Conservation (phyloP, 306 rosid species). For the Begonia fuchsioides region DNA sequence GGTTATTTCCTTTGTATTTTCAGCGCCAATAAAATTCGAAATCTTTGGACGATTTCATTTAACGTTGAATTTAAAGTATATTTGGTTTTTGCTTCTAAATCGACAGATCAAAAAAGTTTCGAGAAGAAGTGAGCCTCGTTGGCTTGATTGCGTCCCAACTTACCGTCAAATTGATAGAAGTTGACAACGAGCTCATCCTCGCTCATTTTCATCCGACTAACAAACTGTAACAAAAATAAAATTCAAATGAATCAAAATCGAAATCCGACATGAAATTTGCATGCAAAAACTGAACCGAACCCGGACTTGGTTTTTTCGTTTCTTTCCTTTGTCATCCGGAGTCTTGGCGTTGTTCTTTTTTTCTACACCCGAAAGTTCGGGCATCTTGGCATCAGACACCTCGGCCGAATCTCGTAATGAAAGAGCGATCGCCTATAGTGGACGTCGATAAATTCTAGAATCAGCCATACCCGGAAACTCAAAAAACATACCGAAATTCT, state of each 20-base stretch:
- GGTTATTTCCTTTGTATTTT: neutral
- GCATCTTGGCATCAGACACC: constrained; percentile 16
- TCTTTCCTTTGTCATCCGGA: constrained; percentile 39
- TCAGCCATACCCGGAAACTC: no score
- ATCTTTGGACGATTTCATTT: neutral
- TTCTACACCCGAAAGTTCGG: constrained; percentile 9
- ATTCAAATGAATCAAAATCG: neutral
- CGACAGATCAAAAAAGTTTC: neutral
- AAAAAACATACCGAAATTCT: neutral
- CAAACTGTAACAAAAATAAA: constrained; percentile 27
- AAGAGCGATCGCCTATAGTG: constrained; percentile 65
- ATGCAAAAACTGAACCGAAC: constrained; percentile 21
- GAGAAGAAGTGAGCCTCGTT: neutral
- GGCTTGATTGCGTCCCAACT: constrained; percentile 3
- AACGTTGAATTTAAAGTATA: no score
- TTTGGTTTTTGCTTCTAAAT: no score
- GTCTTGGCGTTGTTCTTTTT: constrained; percentile 17
- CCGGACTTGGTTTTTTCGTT: constrained; percentile 43
- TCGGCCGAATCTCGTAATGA: constrained; percentile 43
- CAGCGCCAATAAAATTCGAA: neutral
- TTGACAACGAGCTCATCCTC: constrained; percentile 71
- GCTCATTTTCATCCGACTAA: constrained; percentile 71
- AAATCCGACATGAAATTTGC: neutral
- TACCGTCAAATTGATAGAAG: constrained; percentile 87
- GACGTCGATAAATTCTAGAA: no score